Conservation (phyloP, 106 monocot species). For the Apostasia shenzhenica region DNA sequence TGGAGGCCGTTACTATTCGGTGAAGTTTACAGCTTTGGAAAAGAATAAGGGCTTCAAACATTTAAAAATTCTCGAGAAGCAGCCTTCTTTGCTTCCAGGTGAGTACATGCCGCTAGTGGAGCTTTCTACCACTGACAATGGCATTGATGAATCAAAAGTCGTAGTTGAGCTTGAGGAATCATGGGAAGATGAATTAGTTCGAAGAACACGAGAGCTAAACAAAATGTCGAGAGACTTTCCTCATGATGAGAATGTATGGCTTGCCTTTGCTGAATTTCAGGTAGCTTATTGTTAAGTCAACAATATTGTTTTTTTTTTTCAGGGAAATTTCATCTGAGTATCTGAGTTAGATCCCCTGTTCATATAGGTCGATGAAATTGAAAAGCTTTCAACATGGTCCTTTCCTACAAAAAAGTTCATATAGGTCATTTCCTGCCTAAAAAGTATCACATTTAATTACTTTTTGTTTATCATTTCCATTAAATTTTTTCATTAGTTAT, state of each 20-base stretch:
- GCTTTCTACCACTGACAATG: constrained; percentile 18
- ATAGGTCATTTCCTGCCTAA: too few species aligned
- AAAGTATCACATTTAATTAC: too few species aligned
- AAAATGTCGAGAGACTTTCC: constrained; percentile 79
- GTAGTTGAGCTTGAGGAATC: constrained; percentile 58
- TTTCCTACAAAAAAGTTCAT: too few species aligned
- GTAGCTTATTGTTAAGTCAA: constrained; percentile 23
- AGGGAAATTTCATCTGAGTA: constrained; percentile 24
- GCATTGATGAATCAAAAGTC: constrained; percentile 3
- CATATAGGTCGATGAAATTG: too few species aligned
- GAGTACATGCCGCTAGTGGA: constrained; percentile 60
- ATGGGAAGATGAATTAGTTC: constrained; percentile 88
- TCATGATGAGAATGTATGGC: constrained; percentile 83
- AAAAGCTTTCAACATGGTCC: too few species aligned
- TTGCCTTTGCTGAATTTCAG: constrained; percentile 91
- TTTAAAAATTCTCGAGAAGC: constrained; percentile 42
- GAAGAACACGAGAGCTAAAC: constrained; percentile 82
- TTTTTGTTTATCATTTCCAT: too few species aligned
- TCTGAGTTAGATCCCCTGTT: too few species aligned
- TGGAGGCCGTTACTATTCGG: constrained; percentile 74
- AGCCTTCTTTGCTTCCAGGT: constrained; percentile 14
- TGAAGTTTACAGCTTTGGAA: constrained; percentile 50
- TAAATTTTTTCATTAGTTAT: too few species aligned
- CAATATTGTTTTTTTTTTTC: not conserved
- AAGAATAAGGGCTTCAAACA: constrained; percentile 71